Evolutionary conservation across 345 rosid genomes (phyloP), one percentile per base, ranked within the genome.

Genomic region (Rhodamnia rubescens): DNA sequence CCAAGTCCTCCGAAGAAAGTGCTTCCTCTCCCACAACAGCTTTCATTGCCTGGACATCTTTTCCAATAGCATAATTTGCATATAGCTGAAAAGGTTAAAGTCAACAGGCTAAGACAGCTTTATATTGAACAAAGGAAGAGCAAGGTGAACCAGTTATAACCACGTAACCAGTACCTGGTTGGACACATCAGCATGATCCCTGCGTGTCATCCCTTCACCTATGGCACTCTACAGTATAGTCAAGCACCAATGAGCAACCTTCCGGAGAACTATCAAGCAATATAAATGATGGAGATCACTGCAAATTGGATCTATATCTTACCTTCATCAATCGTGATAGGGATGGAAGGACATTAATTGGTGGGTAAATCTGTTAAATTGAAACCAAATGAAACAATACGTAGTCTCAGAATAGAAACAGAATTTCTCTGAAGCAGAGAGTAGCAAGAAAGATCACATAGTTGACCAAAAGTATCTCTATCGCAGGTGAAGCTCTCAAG

Each of bases 21-120:
- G 99, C 99, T 94, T 96, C 99, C 88, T 95, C 99, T 94, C 99
- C 99, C 26, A 97, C 99, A 89, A 97, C 99, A 82, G 98, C 98
- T 90, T 97, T 94, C 99, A 97, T 97, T 74, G 99, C 99, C 90
- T 96, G 98, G 20, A 96, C 98, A 87, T 97, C 99, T 89, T 97
- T 95, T 82, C 99, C 99, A 85, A 95, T 97, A 42, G 98, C 98
- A 86, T 97, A 94, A 88, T 97, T 97, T 84, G 99, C 99, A 89
- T 96, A 96, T 78, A 96, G 88, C 99, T 96, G 94, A 82, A 86
- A n/a, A 78, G 86, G 27, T 21, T 13, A 81, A 84, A 83, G 56
- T 69, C 29, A 51, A n/a, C n/a, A 82, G n/a, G 24, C 44, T 27
- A 53, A 82, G 40, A 82, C 55, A 82, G 84, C 84, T 32, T 53